These are phyloP conservation scores for Artemisia argyi DNA, from an alignment of 129 eudicot species.

Conservation along the genomic window DNA sequence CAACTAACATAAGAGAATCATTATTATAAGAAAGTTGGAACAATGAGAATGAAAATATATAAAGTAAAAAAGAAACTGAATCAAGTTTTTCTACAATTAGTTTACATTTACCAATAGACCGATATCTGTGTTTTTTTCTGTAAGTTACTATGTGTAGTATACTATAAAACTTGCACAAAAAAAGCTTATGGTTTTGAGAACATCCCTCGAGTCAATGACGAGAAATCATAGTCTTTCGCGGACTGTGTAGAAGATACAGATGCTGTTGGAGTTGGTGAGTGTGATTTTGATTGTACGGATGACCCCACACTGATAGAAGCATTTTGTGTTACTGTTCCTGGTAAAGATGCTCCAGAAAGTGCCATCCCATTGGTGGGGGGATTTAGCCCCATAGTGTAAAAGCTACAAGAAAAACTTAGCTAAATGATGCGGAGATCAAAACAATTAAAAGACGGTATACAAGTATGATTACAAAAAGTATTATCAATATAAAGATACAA, in stretches of 20 bases:
- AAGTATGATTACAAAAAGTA: background rate
- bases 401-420: slow-evolving; percentile 36
- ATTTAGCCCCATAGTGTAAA: slow-evolving; percentile 48
- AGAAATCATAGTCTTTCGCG: slow-evolving; percentile 78
- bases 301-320: slow-evolving; percentile 16
- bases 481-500: background rate
- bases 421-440: background rate
- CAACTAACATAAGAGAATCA: background rate
- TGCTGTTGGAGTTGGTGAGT: slow-evolving; percentile 48
- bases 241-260: slow-evolving; percentile 52
- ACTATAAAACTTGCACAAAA: slow-evolving; percentile 26
- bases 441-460: background rate
- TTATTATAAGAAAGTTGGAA: background rate
- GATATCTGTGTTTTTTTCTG: slow-evolving; percentile 13
- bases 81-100: slow-evolving; percentile 34
- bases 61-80: slow-evolving; percentile 2
- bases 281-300: slow-evolving; percentile 40
- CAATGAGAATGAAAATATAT: slow-evolving; percentile 2
- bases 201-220: slow-evolving; percentile 86
- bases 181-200: slow-evolving; percentile 66
- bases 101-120: slow-evolving; percentile 39
- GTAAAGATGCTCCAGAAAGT: slow-evolving; percentile 8
- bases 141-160: slow-evolving; percentile 18
- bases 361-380: slow-evolving; percentile 48
- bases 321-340: slow-evolving; percentile 12